Evolutionary conservation across 1,284 basidiomycete genomes (phyloP), one percentile per base, ranked within the genome.

Genomic region (Pseudozyma pruni): DNA sequence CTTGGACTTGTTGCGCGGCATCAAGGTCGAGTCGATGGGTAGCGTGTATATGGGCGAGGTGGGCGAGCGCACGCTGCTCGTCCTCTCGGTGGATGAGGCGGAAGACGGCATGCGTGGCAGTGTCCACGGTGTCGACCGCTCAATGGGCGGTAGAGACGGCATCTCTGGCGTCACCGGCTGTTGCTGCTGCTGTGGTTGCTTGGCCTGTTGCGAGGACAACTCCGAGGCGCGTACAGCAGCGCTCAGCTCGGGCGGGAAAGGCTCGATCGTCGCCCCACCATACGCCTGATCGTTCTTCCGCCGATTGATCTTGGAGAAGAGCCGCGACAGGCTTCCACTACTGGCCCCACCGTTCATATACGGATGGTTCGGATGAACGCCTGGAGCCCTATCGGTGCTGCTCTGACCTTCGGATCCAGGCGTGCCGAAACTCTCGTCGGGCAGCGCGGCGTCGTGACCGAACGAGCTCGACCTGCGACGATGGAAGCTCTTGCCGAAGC

Each of bases 381-480:
- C 27, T 7, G 47, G 14, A 11, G 31, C 33, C n/a, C 23, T 41
- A 27, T 48, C 51, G 20, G 22, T 52, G 32, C 35, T 38, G 37
- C 22, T 45, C 11, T 44, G 58, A 37, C 48, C 58, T 3, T 33
- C 29, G 6, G 48, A 17, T 9, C 8, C 29, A n/a, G 51, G 17
- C 5, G 48, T 19, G 16, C 19, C 58, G n/a, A 51, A 42, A 25
- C 53, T 47, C 4, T 50, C 46, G 33, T 45, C 32, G 16, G 49
- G 58, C n/a, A n/a, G n/a, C 14, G 40, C 54, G 16, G 58, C 59
- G 19, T 63, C 60, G 50, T 78, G 68, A 20, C 75, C 75, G 32
- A 78, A 78, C 4, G 74, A 76, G 57, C 71, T 74, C 20, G 74
- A 76, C 27, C 68, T 40, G 20, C 75, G 55, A 3, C 59, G 61